phyloP scores from a whole-genome alignment of 2,329 filamentous ascomycete species.

The Biscogniauxia marginata region DNA sequence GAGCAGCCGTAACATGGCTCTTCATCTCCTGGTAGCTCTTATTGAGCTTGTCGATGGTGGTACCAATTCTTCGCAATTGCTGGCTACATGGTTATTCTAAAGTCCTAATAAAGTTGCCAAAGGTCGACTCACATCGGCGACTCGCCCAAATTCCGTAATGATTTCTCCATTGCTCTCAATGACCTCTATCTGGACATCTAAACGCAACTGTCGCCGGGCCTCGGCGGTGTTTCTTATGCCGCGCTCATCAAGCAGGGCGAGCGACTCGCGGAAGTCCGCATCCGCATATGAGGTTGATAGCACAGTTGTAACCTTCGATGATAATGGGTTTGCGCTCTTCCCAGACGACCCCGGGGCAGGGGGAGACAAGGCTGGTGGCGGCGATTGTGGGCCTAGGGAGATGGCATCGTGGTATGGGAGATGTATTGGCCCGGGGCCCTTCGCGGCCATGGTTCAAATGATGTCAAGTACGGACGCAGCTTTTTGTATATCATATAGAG shows the following conservation, averaged over 20 bases:
- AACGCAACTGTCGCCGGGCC: constrained; percentile 72
- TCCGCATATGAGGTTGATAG: constrained; percentile 92
- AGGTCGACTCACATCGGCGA: constrained; percentile 63
- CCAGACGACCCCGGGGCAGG: constrained; percentile 31
- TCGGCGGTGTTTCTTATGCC: constrained; percentile 72
- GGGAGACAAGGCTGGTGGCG: constrained; percentile 24
- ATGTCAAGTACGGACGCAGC: no score
- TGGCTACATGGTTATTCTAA: constrained; percentile 4
- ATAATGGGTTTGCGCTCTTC: constrained; percentile 63
- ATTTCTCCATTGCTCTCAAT: constrained; percentile 91
- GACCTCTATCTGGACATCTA: constrained; percentile 87
- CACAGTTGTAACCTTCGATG: constrained; percentile 78
- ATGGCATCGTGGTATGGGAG: constrained; percentile 27
- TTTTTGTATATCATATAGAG: no score
- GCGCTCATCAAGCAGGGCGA: constrained; percentile 74
- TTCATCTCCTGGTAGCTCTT: constrained; percentile 79
- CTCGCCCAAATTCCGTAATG: constrained; percentile 81
- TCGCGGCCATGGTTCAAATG: constrained; percentile 29
- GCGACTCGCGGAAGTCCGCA: constrained; percentile 82
- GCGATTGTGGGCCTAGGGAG: constrained; percentile 31
- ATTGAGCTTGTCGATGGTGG: constrained; percentile 75
- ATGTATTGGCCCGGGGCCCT: constrained; percentile 25
- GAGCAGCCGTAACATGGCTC: constrained; percentile 71
- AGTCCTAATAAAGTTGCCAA: constrained; percentile 36
- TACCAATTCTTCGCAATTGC: constrained; percentile 85